phyloP scores from a whole-genome alignment of 2,329 filamentous ascomycete genomes.

The Talaromyces sp. region DNA sequence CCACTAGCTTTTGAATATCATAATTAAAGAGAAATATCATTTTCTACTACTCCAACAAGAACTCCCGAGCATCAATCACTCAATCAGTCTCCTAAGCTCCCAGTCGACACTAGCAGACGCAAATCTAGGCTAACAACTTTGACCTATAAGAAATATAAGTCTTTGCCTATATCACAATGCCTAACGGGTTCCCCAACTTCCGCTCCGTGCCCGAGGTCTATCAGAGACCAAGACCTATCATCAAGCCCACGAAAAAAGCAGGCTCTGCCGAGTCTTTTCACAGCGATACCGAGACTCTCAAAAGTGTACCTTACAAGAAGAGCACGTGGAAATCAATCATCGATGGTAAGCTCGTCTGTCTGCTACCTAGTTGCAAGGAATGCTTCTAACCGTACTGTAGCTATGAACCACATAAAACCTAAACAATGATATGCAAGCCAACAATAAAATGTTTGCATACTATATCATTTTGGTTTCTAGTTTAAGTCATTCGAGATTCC shows the following conservation, averaged over 20 bases:
- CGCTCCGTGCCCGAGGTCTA: conserved; percentile 11
- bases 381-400: background rate
- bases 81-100: background rate
- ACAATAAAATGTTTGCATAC: background rate
- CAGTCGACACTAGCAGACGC: background rate
- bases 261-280: conserved; percentile 12
- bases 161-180: background rate
- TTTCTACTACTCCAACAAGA: background rate
- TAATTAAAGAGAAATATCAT: background rate
- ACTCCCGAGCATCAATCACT: background rate
- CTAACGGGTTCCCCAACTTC: conserved; percentile 12
- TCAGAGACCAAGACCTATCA: background rate
- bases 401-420: conserved; percentile 13
- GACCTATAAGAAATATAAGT: background rate
- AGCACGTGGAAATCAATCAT: conserved; percentile 2
- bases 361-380: background rate
- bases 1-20: no score
- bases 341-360: background rate
- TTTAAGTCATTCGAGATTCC: background rate
- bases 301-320: background rate
- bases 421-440: background rate
- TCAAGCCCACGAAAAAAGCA: conserved; percentile 5
- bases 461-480: background rate
- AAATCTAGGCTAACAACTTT: no score
- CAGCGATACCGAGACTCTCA: conserved; percentile 13